Evolutionary conservation across 805 yeast species (phyloP).

Genomic region (Yamadazyma sp.): DNA sequence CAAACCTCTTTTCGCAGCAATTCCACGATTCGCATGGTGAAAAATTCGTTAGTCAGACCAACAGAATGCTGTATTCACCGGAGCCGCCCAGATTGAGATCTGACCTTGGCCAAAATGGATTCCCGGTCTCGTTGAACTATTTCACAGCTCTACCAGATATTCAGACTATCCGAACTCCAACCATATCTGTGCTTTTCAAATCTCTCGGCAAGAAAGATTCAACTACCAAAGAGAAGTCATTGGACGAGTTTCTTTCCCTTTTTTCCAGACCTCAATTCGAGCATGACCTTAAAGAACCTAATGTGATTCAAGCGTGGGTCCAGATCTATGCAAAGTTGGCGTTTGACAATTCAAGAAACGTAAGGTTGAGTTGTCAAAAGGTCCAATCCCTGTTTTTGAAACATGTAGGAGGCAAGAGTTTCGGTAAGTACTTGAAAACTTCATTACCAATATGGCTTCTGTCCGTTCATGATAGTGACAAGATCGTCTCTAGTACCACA

Average conservation of each 20-base stretch:
- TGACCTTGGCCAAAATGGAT: slow-evolving; percentile 33
- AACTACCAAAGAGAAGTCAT: slow-evolving; percentile 81
- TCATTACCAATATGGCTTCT: slow-evolving; percentile 71
- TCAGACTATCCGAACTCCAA: slow-evolving; percentile 36
- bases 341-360: slow-evolving; percentile 64
- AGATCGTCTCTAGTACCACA: slow-evolving; percentile 55
- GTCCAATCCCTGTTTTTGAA: slow-evolving; percentile 50
- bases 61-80: neutral
- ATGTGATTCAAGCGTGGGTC: slow-evolving; percentile 64
- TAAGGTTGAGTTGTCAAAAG: slow-evolving; percentile 62
- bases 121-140: slow-evolving; percentile 67
- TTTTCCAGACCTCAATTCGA: slow-evolving; percentile 21
- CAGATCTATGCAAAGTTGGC: slow-evolving; percentile 81
- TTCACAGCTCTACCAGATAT: slow-evolving; percentile 75
- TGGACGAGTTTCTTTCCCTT: slow-evolving; percentile 48
- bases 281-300: slow-evolving; percentile 41
- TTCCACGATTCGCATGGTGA: neutral
- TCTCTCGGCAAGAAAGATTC: slow-evolving; percentile 75
- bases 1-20: slow-evolving; percentile 6
- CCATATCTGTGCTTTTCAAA: slow-evolving; percentile 66
- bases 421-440: slow-evolving; percentile 66
- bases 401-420: slow-evolving; percentile 55
- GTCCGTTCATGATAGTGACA: slow-evolving; percentile 71
- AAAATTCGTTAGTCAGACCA: slow-evolving; percentile 2
- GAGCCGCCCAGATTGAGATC: slow-evolving; percentile 11